These are phyloP conservation scores for Exserohilum turcica DNA, from an alignment of 2,329 filamentous ascomycete genomes.

Conservation along the genomic window DNA sequence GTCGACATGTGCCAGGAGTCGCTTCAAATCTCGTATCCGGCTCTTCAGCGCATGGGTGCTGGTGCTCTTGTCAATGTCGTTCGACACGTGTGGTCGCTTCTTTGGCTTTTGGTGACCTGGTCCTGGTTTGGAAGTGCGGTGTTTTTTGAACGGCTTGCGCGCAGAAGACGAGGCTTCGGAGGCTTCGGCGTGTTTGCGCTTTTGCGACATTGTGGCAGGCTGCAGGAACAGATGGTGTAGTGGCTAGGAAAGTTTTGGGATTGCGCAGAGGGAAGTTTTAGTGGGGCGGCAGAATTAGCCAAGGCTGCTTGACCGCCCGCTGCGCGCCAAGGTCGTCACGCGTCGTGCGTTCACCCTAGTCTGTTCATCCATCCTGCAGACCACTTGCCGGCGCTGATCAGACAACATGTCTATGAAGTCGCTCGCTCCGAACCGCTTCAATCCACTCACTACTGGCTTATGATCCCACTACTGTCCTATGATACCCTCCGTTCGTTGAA, in stretches of 20 bases:
- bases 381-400: background rate
- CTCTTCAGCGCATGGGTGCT: slow-evolving; percentile 69
- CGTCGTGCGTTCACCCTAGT: slow-evolving; percentile 23
- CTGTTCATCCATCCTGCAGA: background rate
- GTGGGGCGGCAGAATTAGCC: slow-evolving; percentile 40
- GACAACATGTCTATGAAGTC: background rate
- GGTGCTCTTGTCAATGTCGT: slow-evolving; percentile 32
- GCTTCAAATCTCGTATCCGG: slow-evolving; percentile 70
- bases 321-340: slow-evolving; percentile 29
- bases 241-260: slow-evolving; percentile 10
- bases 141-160: slow-evolving; percentile 29
- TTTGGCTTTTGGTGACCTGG: slow-evolving; percentile 19
- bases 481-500: background rate
- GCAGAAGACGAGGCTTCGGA: slow-evolving; percentile 19
- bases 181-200: slow-evolving; percentile 40
- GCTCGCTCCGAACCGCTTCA: background rate
- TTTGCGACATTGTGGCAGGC: slow-evolving; percentile 39
- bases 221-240: background rate
- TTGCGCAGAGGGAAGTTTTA: slow-evolving; percentile 33
- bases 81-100: slow-evolving; percentile 29
- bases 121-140: slow-evolving; percentile 27
- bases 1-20: slow-evolving; percentile 65
- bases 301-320: slow-evolving; percentile 22
- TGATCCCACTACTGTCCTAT: background rate
- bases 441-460: background rate